Evolutionary conservation across 2,329 filamentous ascomycete genomes (phyloP).

Genomic region (Cladophialophora chaetospira): DNA sequence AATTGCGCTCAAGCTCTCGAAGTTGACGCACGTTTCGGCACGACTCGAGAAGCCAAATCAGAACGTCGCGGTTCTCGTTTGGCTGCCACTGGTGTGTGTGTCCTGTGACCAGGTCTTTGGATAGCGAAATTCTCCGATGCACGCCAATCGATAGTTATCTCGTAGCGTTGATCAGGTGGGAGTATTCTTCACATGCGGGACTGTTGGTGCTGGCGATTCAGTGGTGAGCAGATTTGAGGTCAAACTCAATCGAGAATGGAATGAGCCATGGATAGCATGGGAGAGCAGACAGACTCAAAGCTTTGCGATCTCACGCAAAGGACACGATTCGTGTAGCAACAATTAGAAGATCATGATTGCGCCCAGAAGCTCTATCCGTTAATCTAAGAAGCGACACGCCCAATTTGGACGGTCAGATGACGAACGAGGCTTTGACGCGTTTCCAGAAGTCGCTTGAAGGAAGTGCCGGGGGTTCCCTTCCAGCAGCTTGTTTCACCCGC

Average conservation of each 20-base stretch:
- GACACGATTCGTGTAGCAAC: no score
- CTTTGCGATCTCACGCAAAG: not conserved
- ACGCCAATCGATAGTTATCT: conserved; percentile 16
- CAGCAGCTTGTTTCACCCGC: not conserved
- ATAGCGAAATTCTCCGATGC: conserved; percentile 26
- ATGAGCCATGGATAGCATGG: not conserved
- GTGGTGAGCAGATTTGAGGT: not conserved
- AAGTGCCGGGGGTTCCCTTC: not conserved
- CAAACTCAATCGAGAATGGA: not conserved
- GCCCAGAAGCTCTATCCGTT: no score
- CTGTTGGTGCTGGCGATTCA: not conserved
- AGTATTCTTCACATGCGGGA: not conserved
- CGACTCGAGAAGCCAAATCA: no score
- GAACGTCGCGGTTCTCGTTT: no score
- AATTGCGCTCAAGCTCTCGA: not conserved
- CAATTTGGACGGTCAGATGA: not conserved
- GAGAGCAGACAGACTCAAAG: not conserved
- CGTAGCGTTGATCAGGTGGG: not conserved
- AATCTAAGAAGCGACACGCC: no score
- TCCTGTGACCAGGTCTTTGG: conserved; percentile 1
- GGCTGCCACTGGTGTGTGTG: not conserved
- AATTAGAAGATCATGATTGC: no score
- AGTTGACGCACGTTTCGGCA: conserved; percentile 10
- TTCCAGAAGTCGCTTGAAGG: no score
- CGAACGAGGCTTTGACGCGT: not conserved